phyloP scores from a whole-genome alignment of 352 stramenopile genomes.

The Globisporangium emineosum region DNA sequence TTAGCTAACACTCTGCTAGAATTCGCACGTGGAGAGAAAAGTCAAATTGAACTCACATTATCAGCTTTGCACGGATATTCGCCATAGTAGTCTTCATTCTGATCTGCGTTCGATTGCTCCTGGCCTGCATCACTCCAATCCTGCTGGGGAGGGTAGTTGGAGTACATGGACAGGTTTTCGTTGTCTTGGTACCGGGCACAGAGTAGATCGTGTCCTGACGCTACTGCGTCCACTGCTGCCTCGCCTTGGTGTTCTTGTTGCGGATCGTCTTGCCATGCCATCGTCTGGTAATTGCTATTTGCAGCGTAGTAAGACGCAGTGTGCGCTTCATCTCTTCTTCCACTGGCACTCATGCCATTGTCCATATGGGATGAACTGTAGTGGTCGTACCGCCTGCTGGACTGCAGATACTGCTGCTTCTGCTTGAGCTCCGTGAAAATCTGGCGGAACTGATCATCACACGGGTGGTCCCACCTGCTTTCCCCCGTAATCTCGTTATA shows the following conservation, averaged over 20 bases:
- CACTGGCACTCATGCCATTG: neutral
- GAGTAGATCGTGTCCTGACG: neutral
- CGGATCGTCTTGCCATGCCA: constrained; percentile 15
- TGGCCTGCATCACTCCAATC: constrained; percentile 1
- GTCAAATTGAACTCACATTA: constrained; percentile 11
- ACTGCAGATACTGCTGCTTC: constrained; percentile 11
- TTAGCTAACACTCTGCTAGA: neutral
- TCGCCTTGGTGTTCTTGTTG: constrained; percentile 1
- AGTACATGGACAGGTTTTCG: constrained; percentile 7
- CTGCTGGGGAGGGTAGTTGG: constrained; percentile 6
- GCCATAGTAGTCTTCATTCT: neutral
- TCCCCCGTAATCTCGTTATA: constrained; percentile 77
- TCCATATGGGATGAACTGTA: neutral
- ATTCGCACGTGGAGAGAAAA: neutral
- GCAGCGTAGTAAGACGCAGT: constrained; percentile 14
- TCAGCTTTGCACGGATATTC: constrained; percentile 10
- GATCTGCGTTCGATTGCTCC: neutral
- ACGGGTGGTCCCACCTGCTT: constrained; percentile 81
- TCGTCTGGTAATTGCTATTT: constrained; percentile 9
- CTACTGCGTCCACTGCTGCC: neutral
- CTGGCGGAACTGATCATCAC: constrained; percentile 66
- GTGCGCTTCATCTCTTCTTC: neutral
- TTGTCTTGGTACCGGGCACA: constrained; percentile 2
- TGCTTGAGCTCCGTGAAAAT: constrained; percentile 47
- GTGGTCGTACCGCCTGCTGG: constrained; percentile 12